These are phyloP conservation scores for Rhizopus microsporus DNA, from an alignment of 371 early-diverging fungal species.

Conservation along the genomic window DNA sequence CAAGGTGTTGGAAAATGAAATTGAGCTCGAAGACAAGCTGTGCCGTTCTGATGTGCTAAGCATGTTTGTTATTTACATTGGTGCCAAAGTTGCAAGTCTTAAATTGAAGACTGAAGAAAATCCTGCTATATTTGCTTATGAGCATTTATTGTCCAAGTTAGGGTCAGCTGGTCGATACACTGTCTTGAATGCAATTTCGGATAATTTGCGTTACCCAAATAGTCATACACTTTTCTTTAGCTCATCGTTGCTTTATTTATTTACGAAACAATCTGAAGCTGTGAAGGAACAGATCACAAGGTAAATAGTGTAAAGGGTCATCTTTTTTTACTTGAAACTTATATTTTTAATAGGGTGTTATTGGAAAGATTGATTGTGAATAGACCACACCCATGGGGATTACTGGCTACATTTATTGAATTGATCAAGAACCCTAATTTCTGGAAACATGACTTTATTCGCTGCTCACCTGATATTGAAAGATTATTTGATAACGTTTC, in stretches of 20 bases:
- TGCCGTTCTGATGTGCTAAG: constrained; percentile 58
- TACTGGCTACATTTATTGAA: constrained; percentile 94
- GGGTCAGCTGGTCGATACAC: constrained; percentile 89
- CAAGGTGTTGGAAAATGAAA: constrained; percentile 26
- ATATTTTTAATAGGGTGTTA: constrained; percentile 62
- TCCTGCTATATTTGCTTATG: constrained; percentile 77
- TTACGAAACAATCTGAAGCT: constrained; percentile 71
- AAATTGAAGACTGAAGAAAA: constrained; percentile 52
- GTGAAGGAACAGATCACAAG: constrained; percentile 92
- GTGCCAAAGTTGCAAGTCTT: constrained; percentile 69
- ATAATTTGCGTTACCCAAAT: constrained; percentile 96
- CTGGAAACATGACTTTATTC: constrained; percentile 82
- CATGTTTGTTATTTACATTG: constrained; percentile 82
- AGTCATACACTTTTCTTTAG: constrained; percentile 93
- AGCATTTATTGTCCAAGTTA: constrained; percentile 69
- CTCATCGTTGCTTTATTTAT: constrained; percentile 74
- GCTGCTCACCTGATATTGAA: constrained; percentile 73
- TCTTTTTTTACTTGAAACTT: not conserved
- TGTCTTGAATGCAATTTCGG: constrained; percentile 87
- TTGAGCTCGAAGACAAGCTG: constrained; percentile 22
- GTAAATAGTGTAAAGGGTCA: constrained; percentile 12
- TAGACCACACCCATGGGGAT: constrained; percentile 97
- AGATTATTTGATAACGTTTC: constrained; percentile 73
- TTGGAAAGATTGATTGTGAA: constrained; percentile 95
- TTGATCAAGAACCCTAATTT: constrained; percentile 90